Evolutionary conservation across 2,329 filamentous ascomycete genomes (phyloP).

Genomic region (Emmonsiellopsis sp.): DNA sequence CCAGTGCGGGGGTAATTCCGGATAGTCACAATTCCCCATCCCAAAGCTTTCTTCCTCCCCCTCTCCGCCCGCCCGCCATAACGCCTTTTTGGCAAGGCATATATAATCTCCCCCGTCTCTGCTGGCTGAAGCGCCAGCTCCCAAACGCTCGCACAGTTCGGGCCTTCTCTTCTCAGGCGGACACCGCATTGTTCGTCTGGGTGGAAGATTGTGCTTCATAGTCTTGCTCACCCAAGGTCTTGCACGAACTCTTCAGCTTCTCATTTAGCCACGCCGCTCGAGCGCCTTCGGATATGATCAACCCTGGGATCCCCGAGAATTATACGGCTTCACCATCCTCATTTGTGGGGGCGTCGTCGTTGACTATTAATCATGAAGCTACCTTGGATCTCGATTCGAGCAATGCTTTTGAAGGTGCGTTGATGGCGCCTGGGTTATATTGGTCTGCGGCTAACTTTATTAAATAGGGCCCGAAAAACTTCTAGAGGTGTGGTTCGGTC

Average conservation of each 20-base stretch:
- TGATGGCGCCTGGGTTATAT: neutral
- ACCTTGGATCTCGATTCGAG: constrained; percentile 85
- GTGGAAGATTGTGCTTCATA: constrained; percentile 83
- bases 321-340: constrained; percentile 74
- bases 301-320: constrained; percentile 67
- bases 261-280: constrained; percentile 7
- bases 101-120: constrained; percentile 52
- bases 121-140: constrained; percentile 67
- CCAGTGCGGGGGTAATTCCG: constrained; percentile 50
- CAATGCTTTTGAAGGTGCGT: constrained; percentile 85
- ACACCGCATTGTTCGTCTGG: constrained; percentile 93
- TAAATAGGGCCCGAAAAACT: constrained; percentile 79
- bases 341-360: constrained; percentile 67
- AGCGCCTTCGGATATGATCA: constrained; percentile 62
- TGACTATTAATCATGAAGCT: constrained; percentile 95
- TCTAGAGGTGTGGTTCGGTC: constrained; percentile 94
- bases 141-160: constrained; percentile 37
- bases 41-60: constrained; percentile 70
- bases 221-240: constrained; percentile 23
- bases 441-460: neutral
- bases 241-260: constrained; percentile 2
- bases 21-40: constrained; percentile 79
- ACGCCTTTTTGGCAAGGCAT: constrained; percentile 51
- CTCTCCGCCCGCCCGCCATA: constrained; percentile 85
- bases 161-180: constrained; percentile 95